phyloP scores from a whole-genome alignment of 768 basidiomycete species.

The Boletus pseudo-olivaceus region DNA sequence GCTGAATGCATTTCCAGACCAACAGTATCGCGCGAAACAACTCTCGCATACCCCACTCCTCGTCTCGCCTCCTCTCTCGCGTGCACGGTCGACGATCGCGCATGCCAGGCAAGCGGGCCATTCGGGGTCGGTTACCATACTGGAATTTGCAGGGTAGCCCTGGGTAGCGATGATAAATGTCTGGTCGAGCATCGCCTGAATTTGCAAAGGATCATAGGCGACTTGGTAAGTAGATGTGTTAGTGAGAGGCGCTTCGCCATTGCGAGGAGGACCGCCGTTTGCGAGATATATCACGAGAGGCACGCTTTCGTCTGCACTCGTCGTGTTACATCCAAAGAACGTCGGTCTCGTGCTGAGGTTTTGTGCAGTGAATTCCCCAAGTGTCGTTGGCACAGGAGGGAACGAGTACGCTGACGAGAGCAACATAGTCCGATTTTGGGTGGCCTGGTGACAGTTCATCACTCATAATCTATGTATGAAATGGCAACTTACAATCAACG shows the following conservation, averaged over 20 bases:
- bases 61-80: conserved; percentile 22
- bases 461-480: neutral
- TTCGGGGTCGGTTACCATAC: conserved; percentile 32
- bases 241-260: conserved; percentile 36
- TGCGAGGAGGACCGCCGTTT: conserved; percentile 44
- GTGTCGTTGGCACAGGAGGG: conserved; percentile 28
- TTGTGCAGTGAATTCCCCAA: conserved; percentile 32
- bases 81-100: conserved; percentile 47
- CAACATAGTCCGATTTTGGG: conserved; percentile 39
- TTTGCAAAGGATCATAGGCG: conserved; percentile 34
- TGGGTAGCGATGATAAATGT: conserved; percentile 42
- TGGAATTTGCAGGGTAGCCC: conserved; percentile 33
- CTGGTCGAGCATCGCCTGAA: conserved; percentile 46
- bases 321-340: conserved; percentile 44
- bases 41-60: conserved; percentile 31
- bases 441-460: conserved; percentile 14
- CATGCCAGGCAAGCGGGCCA: conserved; percentile 53
- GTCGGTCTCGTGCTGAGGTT: conserved; percentile 38
- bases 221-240: conserved; percentile 42
- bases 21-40: conserved; percentile 34
- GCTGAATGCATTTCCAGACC: conserved; percentile 13
- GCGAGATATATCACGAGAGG: conserved; percentile 60
- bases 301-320: conserved; percentile 26
- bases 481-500: conserved; percentile 23
- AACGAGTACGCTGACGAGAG: conserved; percentile 33